Conservation (phyloP, 768 basidiomycete species). For the Termitomyces sp. region DNA sequence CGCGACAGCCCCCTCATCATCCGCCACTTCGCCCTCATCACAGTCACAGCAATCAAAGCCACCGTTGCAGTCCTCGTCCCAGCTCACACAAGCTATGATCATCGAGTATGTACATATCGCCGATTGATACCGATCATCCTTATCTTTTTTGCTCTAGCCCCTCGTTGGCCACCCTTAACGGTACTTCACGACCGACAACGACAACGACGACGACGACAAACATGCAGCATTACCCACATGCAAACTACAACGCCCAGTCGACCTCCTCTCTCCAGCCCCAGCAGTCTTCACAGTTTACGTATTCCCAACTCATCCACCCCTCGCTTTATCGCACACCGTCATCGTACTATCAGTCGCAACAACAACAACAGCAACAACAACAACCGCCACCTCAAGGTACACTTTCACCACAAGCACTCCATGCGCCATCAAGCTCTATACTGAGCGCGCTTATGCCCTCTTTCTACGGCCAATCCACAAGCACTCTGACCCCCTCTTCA, state of each 20-base stretch:
- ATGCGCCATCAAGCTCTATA: slow-evolving; percentile 47
- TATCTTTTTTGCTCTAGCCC: slow-evolving; percentile 35
- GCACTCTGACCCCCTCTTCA: neutral
- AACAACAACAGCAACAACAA: slow-evolving; percentile 22
- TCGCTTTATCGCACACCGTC: slow-evolving; percentile 15
- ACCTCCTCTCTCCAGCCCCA: slow-evolving; percentile 16
- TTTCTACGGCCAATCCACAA: slow-evolving; percentile 21
- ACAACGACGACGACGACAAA: slow-evolving; percentile 17
- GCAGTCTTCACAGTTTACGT: slow-evolving; percentile 35
- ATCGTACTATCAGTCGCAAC: slow-evolving; percentile 25
- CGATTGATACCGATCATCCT: slow-evolving; percentile 7
- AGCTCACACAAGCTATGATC: slow-evolving; percentile 40
- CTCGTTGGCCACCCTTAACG: slow-evolving; percentile 52
- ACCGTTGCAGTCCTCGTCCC: slow-evolving; percentile 19
- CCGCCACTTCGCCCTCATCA: slow-evolving; percentile 14
- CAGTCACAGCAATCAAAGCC: slow-evolving; percentile 18
- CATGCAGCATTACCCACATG: slow-evolving; percentile 36
- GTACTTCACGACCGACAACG: slow-evolving; percentile 18
- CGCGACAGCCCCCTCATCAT: slow-evolving; percentile 22
- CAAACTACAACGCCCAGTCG: slow-evolving; percentile 31
- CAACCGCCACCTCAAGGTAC: slow-evolving; percentile 49
- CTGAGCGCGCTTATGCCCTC: slow-evolving; percentile 28
- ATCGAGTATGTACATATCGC: slow-evolving; percentile 64
- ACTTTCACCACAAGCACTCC: slow-evolving; percentile 65
- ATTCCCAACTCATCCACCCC: slow-evolving; percentile 36